A percentile compares a stretch with the other conserved stretches of the same genome.
These are phyloP conservation scores for Colletotrichum sp. DNA, from an alignment of 2,329 filamentous ascomycete species.

Conservation along the genomic window DNA sequence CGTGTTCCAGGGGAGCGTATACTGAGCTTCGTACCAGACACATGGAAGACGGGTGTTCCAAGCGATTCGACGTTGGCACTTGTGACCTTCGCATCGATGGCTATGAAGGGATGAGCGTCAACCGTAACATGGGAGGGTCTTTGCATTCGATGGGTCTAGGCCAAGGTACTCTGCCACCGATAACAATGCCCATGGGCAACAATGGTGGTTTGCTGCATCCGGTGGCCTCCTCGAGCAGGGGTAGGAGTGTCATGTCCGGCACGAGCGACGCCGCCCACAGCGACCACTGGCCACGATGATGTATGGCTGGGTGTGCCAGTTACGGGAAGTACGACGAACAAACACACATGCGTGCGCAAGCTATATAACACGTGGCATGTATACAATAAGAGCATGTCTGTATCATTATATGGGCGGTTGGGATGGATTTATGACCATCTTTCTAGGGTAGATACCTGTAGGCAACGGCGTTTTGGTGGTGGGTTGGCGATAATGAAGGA, in stretches of 20 bases:
- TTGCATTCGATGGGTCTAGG: neutral
- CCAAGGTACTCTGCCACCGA: slow-evolving; percentile 7
- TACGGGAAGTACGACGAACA: neutral
- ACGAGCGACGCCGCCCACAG: neutral
- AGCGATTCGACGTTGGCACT: slow-evolving; percentile 64
- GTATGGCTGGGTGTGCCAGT: neutral
- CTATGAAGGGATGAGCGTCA: slow-evolving; percentile 25
- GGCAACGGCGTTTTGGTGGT: neutral
- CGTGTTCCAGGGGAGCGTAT: neutral
- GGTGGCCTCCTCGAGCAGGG: neutral
- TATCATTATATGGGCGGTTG: neutral
- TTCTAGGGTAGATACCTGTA: neutral
- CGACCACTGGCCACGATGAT: slow-evolving; percentile 11
- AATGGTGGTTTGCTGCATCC: slow-evolving; percentile 2
- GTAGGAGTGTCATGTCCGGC: neutral
- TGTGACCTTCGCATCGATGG: slow-evolving; percentile 48
- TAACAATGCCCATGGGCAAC: neutral
- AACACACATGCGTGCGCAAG: neutral
- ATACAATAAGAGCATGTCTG: neutral
- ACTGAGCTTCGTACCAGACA: slow-evolving; percentile 57
- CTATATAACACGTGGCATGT: neutral
- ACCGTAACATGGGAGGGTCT: slow-evolving; percentile 18
- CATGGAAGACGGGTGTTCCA: slow-evolving; percentile 77
- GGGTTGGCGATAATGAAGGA: neutral
- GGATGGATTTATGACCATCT: neutral